Percentiles rank a stretch among this genome's conserved stretches.
These are phyloP conservation scores for Xerocomus nothofagi DNA, from an alignment of 1,284 basidiomycete genomes.

Conservation along the genomic window DNA sequence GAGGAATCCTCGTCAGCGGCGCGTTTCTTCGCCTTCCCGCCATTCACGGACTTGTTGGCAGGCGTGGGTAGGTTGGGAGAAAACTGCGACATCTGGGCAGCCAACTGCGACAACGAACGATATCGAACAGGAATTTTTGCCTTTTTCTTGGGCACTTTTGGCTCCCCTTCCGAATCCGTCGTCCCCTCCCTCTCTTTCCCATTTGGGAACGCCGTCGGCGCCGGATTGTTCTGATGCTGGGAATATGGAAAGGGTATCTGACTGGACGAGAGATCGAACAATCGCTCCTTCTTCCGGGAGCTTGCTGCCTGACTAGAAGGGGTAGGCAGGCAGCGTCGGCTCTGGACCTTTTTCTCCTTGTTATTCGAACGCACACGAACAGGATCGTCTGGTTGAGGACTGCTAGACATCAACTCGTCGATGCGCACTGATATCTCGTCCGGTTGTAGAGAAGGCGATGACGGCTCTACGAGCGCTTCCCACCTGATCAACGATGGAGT, in stretches of 20 bases:
- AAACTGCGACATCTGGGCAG: slow-evolving; percentile 42
- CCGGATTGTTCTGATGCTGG: slow-evolving; percentile 34
- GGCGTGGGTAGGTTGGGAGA: slow-evolving; percentile 35
- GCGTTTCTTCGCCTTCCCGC: slow-evolving; percentile 34
- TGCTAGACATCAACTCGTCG: slow-evolving; percentile 44
- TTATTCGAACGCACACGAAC: neutral
- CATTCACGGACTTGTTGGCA: slow-evolving; percentile 17
- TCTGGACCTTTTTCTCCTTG: slow-evolving; percentile 7
- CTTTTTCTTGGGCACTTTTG: slow-evolving; percentile 30
- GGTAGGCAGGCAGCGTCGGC: slow-evolving; percentile 1
- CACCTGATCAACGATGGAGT: slow-evolving; percentile 20
- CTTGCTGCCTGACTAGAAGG: neutral
- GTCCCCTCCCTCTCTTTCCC: slow-evolving; percentile 2
- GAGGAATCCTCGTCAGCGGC: slow-evolving; percentile 37
- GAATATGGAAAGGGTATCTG: slow-evolving; percentile 49
- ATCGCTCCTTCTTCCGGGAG: slow-evolving; percentile 28
- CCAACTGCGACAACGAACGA: slow-evolving; percentile 54
- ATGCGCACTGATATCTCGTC: slow-evolving; percentile 28
- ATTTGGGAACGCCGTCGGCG: neutral
- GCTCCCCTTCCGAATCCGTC: slow-evolving; percentile 38
- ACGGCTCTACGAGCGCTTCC: slow-evolving; percentile 28
- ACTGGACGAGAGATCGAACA: slow-evolving; percentile 46
- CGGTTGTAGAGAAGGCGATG: slow-evolving; percentile 21
- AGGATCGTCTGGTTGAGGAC: slow-evolving; percentile 20
- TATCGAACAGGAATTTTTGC: slow-evolving; percentile 33